Base-by-base conservation (phyloP, 257 asterid species). In the Fraxinus cuspidata region DNA sequence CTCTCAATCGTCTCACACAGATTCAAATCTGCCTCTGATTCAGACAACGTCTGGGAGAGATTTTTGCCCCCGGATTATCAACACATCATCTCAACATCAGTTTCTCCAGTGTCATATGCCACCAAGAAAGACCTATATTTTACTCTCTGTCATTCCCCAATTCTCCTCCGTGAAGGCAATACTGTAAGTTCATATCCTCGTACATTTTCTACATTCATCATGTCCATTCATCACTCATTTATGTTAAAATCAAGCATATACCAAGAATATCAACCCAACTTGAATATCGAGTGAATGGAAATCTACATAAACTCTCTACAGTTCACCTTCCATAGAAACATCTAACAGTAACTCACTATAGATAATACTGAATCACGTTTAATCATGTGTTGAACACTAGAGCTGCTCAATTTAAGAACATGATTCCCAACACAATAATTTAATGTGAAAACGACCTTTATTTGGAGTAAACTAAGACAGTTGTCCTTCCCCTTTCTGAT, bases 31-130 rank as follows among this genome's bases (percentile, higher is more conserved):
- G 79, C 81, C 3, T 38, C 79, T 27, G 79, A 77, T 19, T 81
- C 76, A 1, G 87, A 89, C 78, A 0, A 18, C 31, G 86, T 89
- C 1, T 89, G 96, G 96, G 87, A 81, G 74, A 84, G 80, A 35
- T 89, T 89, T 66, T 47, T 87, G 88, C 92, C 93, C 0, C 63
- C 25, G 0, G 88, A 87, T 82, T 81, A 49, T 66, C 79, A 38
- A 12, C 87, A 87, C n/a, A 86, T 86, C 74, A 47, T 89, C 63
- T 87, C 93, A 19, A 63, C 56, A 13, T 85, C 93, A 16, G 83
- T 37, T 35, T 64, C 79, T 76, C 79, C 83, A 3, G 35, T 79
- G 56, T 42, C 64, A 10, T 81, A 58, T 66, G 77, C 75, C 75
- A 73, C 86, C 69, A 89, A 83, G 83, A 86, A 79, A 77, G 82